Evolutionary conservation across 2,329 filamentous ascomycete genomes (phyloP), one percentile per base, ranked within the genome.

Genomic region (Paecilomyces sp.): DNA sequence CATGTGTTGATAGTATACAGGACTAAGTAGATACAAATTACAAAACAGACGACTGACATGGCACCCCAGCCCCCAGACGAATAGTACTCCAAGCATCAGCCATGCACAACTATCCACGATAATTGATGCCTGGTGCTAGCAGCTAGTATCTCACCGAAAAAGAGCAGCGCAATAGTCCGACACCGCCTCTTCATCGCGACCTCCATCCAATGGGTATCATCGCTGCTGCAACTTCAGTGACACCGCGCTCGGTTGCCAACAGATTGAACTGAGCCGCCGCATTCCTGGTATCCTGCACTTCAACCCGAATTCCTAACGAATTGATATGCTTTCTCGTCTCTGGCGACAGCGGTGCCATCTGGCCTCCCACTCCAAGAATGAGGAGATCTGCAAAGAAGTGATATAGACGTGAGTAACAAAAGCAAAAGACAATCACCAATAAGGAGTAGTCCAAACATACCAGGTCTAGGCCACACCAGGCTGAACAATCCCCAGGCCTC

Each of bases 211-310:
- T 82, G 0, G 92, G 92, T 74, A 97, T 85, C 75, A 99, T 73
- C 9, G 92, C 93, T 1, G 91, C 93, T 30, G 92, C 93, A 62
- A 97, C 87, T 68, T 93, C 88, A 22, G 86, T 82, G 5, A 94
- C 86, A 1, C 94, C 93, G 57, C 94, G 82, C 78, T 99, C 94
- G 18, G 92, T 97, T n/a, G 92, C 93, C 58, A 99, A 78, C 68
- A 99, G 73, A 72, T 99, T 99, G 75, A 94, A 99, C 73, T 97
- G 92, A 34, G 92, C 89, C 1, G 93, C 91, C 8, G 94, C 94
- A 76, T 97, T 97, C 63, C 91, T 82, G 33, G 94, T 97, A 76
- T 97, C 94, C 70, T 93, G 83, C 3, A 97, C 83, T 70, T 99
- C 94, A 4, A 97, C 82, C 60, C 91, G 82, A 66, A 97, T 89